These are phyloP conservation scores for Picea abies DNA, from an alignment of 83 land plant genomes.

Conservation along the genomic window DNA sequence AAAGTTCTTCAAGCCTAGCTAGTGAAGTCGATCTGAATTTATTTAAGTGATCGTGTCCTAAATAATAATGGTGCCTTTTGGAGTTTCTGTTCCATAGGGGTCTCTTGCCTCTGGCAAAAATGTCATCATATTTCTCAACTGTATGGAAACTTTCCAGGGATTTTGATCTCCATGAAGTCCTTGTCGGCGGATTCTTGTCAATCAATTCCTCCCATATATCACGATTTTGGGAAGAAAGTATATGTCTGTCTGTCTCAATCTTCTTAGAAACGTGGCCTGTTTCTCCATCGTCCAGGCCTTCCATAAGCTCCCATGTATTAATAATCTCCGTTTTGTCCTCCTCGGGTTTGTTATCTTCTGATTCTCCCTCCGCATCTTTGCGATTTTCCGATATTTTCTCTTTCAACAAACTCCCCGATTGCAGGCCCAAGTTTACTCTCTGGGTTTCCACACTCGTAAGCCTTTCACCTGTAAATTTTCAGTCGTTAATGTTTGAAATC, in stretches of 20 bases:
- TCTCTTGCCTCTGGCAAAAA: neutral
- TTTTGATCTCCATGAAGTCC: neutral
- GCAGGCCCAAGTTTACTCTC: neutral
- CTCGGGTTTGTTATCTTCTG: neutral
- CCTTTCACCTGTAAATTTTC: neutral
- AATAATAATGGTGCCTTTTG: conserved; percentile 3
- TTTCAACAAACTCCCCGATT: neutral
- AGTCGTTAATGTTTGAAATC: neutral
- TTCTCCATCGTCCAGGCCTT: conserved; percentile 8
- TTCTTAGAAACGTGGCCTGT: neutral
- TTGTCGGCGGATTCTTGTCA: neutral
- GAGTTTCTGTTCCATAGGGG: conserved; percentile 2
- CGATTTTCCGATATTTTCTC: neutral
- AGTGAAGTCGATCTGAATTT: neutral
- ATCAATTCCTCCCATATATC: neutral
- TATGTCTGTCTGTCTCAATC: neutral
- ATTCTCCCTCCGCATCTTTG: neutral
- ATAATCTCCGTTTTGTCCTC: neutral
- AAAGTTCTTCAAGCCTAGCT: too few species aligned
- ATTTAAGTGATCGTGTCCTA: neutral
- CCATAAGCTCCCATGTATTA: conserved; percentile 13
- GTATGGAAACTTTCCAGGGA: neutral
- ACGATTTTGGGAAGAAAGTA: neutral
- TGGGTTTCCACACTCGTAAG: neutral
- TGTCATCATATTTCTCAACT: neutral